A percentile compares a stretch with the other conserved stretches of the same genome.
phyloP scores from a whole-genome alignment of 1,284 basidiomycete species.

The Melampsora americana region DNA sequence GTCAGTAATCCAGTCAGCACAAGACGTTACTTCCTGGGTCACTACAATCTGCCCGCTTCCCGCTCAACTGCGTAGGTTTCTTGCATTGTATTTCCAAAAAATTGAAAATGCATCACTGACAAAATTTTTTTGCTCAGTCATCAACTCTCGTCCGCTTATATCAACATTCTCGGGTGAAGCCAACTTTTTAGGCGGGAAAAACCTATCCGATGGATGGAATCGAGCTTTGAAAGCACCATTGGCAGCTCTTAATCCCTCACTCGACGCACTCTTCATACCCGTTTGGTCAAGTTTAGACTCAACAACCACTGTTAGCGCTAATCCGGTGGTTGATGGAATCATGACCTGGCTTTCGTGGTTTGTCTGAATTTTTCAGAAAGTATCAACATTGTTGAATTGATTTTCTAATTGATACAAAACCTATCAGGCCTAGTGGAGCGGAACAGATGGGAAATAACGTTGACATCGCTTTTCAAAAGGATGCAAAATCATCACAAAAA shows the following conservation, averaged over 20 bases:
- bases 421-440: constrained; percentile 16
- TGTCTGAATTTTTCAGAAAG: neutral
- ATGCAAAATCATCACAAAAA: constrained; percentile 13
- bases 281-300: constrained; percentile 31
- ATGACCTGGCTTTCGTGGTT: constrained; percentile 43
- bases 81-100: too few species aligned
- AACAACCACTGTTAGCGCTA: constrained; percentile 8
- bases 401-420: too few species aligned
- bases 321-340: constrained; percentile 43
- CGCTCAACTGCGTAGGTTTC: constrained; percentile 23
- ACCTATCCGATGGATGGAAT: constrained; percentile 24
- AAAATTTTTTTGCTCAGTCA: neutral
- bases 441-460: neutral
- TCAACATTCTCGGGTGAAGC: constrained; percentile 36
- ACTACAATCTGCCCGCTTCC: constrained; percentile 23
- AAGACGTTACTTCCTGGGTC: constrained; percentile 33
- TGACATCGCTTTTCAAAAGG: constrained; percentile 21
- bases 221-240: constrained; percentile 32
- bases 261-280: constrained; percentile 38
- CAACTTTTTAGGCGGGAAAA: constrained; percentile 27
- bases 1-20: constrained; percentile 32
- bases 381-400: too few species aligned
- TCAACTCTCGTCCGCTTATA: constrained; percentile 9
- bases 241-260: constrained; percentile 1
- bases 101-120: neutral